Percentiles rank a stretch among this genome's conserved stretches.
These are phyloP conservation scores for Cladophialophora exuberans DNA, from an alignment of 2,329 filamentous ascomycete genomes.

Conservation along the genomic window DNA sequence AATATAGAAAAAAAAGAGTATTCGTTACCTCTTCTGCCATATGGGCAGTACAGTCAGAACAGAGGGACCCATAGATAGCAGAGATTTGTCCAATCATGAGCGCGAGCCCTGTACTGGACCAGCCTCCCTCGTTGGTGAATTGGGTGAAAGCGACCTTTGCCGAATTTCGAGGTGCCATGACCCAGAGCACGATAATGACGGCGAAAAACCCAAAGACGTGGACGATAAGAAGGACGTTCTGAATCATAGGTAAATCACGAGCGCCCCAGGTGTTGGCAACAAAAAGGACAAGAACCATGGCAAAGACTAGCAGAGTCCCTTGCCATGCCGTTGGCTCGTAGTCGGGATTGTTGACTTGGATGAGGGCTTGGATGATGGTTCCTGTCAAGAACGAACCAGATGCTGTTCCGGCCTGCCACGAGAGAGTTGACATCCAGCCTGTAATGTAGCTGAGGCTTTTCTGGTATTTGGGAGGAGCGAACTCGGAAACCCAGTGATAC, in stretches of 20 bases:
- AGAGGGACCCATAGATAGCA: slow-evolving; percentile 38
- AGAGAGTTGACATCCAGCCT: slow-evolving; percentile 55
- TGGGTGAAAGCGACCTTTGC: slow-evolving; percentile 40
- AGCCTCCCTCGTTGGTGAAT: slow-evolving; percentile 45
- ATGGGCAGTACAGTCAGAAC: slow-evolving; percentile 38
- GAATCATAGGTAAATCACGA: slow-evolving; percentile 41
- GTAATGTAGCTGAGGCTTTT: slow-evolving; percentile 57
- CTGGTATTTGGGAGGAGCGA: slow-evolving; percentile 53
- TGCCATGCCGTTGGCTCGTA: slow-evolving; percentile 52
- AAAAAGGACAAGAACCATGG: slow-evolving; percentile 48
- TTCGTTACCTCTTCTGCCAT: slow-evolving; percentile 56
- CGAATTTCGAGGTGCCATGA: slow-evolving; percentile 38
- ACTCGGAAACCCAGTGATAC: slow-evolving; percentile 59
- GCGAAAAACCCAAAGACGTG: slow-evolving; percentile 45
- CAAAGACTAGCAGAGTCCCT: slow-evolving; percentile 53
- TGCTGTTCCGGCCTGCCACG: slow-evolving; percentile 55
- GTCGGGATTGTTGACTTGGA: slow-evolving; percentile 45
- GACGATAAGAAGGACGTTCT: slow-evolving; percentile 43
- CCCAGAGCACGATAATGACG: slow-evolving; percentile 38
- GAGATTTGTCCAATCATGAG: slow-evolving; percentile 44
- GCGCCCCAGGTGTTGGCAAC: slow-evolving; percentile 45
- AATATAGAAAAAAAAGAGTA: too few species aligned
- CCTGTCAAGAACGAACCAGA: slow-evolving; percentile 53
- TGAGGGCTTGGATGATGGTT: slow-evolving; percentile 51
- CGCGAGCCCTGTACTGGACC: slow-evolving; percentile 41